A percentile compares a stretch with the other conserved stretches of the same genome.
Evolutionary conservation across 108 stramenopile species (phyloP).

Genomic region (Pseudonitzschia delicatissima): DNA sequence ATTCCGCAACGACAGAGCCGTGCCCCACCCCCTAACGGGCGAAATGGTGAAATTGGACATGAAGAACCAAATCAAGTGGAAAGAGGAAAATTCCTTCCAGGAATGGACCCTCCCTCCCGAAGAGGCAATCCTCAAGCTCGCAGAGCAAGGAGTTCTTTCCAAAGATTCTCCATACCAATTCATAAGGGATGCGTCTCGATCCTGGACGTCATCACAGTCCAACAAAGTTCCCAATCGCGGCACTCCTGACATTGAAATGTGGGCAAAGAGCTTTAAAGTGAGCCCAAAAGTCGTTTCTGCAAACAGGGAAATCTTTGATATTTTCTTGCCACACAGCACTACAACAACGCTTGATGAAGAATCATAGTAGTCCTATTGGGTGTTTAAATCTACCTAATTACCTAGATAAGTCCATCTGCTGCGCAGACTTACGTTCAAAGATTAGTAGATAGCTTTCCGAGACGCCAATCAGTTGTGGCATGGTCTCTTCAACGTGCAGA

Average conservation of each 20-base stretch:
- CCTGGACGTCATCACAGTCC: not conserved
- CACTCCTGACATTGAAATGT: not conserved
- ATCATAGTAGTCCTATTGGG: not conserved
- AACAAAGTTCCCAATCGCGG: not conserved
- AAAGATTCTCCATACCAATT: not conserved
- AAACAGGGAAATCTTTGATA: constrained; percentile 6
- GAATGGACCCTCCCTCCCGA: constrained; percentile 62
- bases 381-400: not conserved
- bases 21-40: constrained; percentile 17
- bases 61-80: not conserved
- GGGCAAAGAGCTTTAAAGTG: not conserved
- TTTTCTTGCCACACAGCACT: not conserved
- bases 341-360: not conserved
- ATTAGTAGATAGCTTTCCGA: constrained; percentile 93
- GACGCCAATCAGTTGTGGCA: constrained; percentile 95
- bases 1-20: not conserved
- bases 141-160: constrained; percentile 20
- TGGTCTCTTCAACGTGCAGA: constrained; percentile 90
- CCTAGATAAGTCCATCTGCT: constrained; percentile 13
- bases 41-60: constrained; percentile 10
- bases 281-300: not conserved
- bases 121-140: constrained; percentile 44
- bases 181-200: not conserved
- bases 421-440: constrained; percentile 72
- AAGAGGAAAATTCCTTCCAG: constrained; percentile 14